Percentiles rank a stretch among this genome's conserved stretches.
Conservation (phyloP, 768 basidiomycete genomes). For the Lenzites betulinus region DNA sequence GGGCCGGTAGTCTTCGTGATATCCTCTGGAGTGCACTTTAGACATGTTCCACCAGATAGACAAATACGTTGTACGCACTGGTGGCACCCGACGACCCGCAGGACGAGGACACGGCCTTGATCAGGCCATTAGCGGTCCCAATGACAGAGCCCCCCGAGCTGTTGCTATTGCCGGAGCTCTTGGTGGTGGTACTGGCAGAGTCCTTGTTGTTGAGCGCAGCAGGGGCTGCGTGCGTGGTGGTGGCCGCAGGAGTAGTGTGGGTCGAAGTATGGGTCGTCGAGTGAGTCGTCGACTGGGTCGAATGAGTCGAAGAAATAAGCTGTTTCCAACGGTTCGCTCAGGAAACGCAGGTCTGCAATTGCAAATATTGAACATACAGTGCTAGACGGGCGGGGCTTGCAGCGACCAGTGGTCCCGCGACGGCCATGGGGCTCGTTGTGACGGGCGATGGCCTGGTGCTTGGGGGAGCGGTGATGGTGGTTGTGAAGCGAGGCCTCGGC, state of each 20-base stretch:
- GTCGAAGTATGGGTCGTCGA: background rate
- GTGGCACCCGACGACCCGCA: slow-evolving; percentile 57
- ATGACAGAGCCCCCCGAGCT: slow-evolving; percentile 5
- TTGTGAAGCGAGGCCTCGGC: slow-evolving; percentile 41
- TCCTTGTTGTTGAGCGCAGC: slow-evolving; percentile 9
- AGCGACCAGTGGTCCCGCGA: slow-evolving; percentile 11
- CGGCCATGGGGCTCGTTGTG: background rate
- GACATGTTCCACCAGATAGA: background rate
- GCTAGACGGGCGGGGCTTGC: slow-evolving; percentile 6
- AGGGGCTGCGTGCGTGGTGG: slow-evolving; percentile 7
- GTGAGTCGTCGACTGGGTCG: too few relatives aligned
- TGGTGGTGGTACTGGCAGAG: background rate
- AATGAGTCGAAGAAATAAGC: background rate
- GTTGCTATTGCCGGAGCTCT: slow-evolving; percentile 11
- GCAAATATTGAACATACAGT: background rate
- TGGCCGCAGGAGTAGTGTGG: background rate
- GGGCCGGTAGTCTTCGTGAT: slow-evolving; percentile 57
- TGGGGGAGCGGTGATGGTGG: slow-evolving; percentile 31
- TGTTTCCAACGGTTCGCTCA: background rate
- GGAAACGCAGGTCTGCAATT: background rate
- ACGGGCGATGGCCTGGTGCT: slow-evolving; percentile 1
- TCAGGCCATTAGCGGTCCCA: slow-evolving; percentile 33
- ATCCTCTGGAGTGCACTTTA: slow-evolving; percentile 39
- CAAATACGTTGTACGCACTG: slow-evolving; percentile 35
- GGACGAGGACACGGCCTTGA: slow-evolving; percentile 37